phyloP scores from a whole-genome alignment of 2,329 filamentous ascomycete genomes.

The Aspergillus pseudoglaucus region DNA sequence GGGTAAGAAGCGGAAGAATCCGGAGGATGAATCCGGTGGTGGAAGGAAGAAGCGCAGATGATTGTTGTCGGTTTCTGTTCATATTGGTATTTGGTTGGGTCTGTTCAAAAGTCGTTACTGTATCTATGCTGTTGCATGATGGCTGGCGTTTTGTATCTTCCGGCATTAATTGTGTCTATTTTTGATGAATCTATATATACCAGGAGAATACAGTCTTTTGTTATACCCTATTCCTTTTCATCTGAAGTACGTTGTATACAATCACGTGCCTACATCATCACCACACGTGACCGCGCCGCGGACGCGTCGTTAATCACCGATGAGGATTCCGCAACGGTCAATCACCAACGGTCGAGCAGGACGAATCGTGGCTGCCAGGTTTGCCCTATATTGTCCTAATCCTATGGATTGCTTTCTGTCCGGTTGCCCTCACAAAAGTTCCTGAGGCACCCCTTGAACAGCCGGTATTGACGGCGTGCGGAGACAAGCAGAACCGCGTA shows the following conservation, averaged over 20 bases:
- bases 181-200: slow-evolving; percentile 1
- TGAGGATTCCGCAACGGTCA: not conserved
- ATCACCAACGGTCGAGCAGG: not conserved
- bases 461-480: not conserved
- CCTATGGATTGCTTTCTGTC: not conserved
- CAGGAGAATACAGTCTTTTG: not conserved
- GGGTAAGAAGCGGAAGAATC: slow-evolving; percentile 67
- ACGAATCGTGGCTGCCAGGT: not conserved
- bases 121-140: slow-evolving; percentile 16
- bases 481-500: not conserved
- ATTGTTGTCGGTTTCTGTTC: slow-evolving; percentile 14
- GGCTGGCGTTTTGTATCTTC: slow-evolving; percentile 13
- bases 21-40: slow-evolving; percentile 48
- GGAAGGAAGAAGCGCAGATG: slow-evolving; percentile 41
- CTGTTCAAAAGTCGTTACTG: slow-evolving; percentile 13
- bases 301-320: slow-evolving; percentile 21
- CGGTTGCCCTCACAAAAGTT: not conserved
- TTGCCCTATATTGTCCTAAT: not conserved
- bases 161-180: not conserved
- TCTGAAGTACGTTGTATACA: not conserved
- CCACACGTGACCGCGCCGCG: slow-evolving; percentile 28
- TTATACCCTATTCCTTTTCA: not conserved
- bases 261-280: not conserved
- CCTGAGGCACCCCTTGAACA: not conserved
- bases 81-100: slow-evolving; percentile 9